phyloP scores from a whole-genome alignment of 164 flowering plant species.

The Magnolia kwangsiensis region DNA sequence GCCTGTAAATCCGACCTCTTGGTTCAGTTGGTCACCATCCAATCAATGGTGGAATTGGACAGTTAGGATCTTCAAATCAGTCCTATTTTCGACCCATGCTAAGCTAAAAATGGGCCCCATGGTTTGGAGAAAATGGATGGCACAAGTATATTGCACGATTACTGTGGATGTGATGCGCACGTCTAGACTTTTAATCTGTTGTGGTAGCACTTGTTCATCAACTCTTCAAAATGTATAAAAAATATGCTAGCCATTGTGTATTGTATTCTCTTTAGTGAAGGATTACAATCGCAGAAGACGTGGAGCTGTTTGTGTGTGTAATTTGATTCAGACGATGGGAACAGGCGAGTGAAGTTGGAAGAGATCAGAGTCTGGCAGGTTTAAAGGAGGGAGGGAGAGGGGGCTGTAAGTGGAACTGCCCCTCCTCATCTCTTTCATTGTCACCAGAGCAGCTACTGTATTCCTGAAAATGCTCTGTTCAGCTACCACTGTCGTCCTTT shows the following conservation, averaged over 20 bases:
- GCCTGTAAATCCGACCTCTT: not conserved
- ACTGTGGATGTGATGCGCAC: not conserved
- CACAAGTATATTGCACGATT: not conserved
- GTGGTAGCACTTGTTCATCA: not conserved
- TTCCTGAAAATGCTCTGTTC: slow-evolving; percentile 61
- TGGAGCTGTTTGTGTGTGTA: not conserved
- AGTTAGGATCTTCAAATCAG: not conserved
- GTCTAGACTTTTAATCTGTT: not conserved
- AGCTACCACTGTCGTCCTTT: slow-evolving; percentile 14
- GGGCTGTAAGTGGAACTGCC: slow-evolving; percentile 80
- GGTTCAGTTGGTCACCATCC: not conserved
- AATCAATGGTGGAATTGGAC: not conserved
- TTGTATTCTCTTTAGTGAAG: too few species aligned
- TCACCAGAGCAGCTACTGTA: slow-evolving; percentile 67
- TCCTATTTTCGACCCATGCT: not conserved
- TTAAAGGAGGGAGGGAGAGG: slow-evolving; percentile 75
- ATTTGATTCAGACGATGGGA: slow-evolving; percentile 31
- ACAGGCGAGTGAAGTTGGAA: slow-evolving; percentile 52
- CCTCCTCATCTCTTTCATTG: slow-evolving; percentile 72
- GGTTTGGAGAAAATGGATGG: not conserved
- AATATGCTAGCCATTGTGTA: too few species aligned
- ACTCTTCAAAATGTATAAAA: not conserved
- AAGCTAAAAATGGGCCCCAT: not conserved
- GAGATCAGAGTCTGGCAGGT: slow-evolving; percentile 52
- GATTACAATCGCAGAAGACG: not conserved